Evolutionary conservation across 2,329 filamentous ascomycete genomes (phyloP).

Genomic region (Aspergillus unguis): DNA sequence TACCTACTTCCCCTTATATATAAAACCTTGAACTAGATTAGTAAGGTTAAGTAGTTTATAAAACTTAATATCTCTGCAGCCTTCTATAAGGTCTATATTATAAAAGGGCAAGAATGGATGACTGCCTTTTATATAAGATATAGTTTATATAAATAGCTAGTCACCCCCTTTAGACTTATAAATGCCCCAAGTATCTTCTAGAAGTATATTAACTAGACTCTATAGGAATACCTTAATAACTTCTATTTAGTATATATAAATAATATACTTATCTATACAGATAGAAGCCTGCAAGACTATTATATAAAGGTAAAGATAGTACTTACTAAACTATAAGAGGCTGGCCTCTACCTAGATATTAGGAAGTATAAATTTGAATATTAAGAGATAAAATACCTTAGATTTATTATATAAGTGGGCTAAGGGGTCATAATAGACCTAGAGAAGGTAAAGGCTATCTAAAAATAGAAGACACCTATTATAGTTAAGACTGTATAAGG

Average conservation of each 20-base stretch:
- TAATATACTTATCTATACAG: constrained; percentile 18
- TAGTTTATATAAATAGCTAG: constrained; percentile 26
- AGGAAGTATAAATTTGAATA: not conserved
- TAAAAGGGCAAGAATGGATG: not conserved
- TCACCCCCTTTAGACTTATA: constrained; percentile 26
- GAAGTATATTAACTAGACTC: constrained; percentile 13
- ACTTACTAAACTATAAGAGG: not conserved
- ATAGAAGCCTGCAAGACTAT: not conserved
- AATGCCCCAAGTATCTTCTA: constrained; percentile 18
- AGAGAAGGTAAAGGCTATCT: no score
- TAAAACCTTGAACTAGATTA: not conserved
- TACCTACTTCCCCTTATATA: not conserved
- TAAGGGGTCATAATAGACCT: no score
- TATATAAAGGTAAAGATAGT: not conserved
- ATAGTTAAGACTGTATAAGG: no score
- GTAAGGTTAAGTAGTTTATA: not conserved
- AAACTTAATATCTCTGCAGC: not conserved
- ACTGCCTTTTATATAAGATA: constrained; percentile 18
- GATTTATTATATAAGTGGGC: no score
- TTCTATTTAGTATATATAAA: constrained; percentile 14
- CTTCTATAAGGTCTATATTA: not conserved
- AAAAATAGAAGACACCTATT: no score
- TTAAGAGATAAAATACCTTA: not conserved
- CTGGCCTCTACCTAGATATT: not conserved
- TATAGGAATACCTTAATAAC: constrained; percentile 11